Evolutionary conservation across 1,284 basidiomycete species (phyloP).

Genomic region (Fomitopsis schrenkii): DNA sequence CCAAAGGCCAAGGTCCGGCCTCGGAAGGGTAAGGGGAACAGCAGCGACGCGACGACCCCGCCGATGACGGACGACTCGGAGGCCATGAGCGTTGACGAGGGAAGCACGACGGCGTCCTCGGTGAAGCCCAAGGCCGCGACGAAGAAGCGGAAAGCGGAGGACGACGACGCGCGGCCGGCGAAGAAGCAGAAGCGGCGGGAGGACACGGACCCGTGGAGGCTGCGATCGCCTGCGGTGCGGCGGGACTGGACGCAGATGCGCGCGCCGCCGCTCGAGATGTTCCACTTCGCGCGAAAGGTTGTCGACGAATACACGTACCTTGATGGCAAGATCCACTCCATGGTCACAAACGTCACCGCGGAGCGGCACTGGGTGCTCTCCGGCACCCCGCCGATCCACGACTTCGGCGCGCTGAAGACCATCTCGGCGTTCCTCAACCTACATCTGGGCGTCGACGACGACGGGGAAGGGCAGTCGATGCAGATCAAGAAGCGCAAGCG

Average conservation of each 20-base stretch:
- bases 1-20: slow-evolving; percentile 23
- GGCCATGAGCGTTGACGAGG: slow-evolving; percentile 58
- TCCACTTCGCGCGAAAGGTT: slow-evolving; percentile 85
- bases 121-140: slow-evolving; percentile 23
- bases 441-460: slow-evolving; percentile 88
- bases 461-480: slow-evolving; percentile 75
- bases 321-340: slow-evolving; percentile 73
- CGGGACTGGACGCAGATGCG: slow-evolving; percentile 79
- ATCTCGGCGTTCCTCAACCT: slow-evolving; percentile 85
- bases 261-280: slow-evolving; percentile 86
- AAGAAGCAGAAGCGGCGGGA: slow-evolving; percentile 62
- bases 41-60: slow-evolving; percentile 8
- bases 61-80: slow-evolving; percentile 26
- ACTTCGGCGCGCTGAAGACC: slow-evolving; percentile 88
- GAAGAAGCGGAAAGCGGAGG: slow-evolving; percentile 48
- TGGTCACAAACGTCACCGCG: slow-evolving; percentile 76
- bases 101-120: slow-evolving; percentile 2
- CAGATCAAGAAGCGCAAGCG: slow-evolving; percentile 76
- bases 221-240: slow-evolving; percentile 58
- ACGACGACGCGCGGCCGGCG: slow-evolving; percentile 43
- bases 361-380: slow-evolving; percentile 93
- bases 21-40: slow-evolving; percentile 15
- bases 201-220: slow-evolving; percentile 78
- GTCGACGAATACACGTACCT: slow-evolving; percentile 97
- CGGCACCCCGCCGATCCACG: slow-evolving; percentile 90